Evolutionary conservation across 805 yeast genomes (phyloP).

Genomic region (Starmerella stigmatis): DNA sequence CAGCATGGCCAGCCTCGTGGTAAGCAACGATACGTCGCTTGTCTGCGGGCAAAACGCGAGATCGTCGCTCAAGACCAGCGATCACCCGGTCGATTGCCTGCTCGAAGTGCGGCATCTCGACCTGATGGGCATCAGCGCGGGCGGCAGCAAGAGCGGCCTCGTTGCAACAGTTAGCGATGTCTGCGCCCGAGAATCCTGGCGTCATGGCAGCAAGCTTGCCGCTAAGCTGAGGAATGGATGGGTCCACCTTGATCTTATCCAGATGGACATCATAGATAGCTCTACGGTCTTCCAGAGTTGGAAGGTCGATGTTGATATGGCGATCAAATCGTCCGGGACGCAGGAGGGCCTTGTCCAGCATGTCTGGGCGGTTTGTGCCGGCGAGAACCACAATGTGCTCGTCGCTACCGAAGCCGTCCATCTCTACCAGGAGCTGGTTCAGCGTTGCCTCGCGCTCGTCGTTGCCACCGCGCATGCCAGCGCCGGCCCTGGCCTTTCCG

Average conservation of each 20-base stretch:
- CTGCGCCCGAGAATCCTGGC: slow-evolving; percentile 95
- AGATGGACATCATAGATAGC: slow-evolving; percentile 77
- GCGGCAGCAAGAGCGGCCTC: slow-evolving; percentile 94
- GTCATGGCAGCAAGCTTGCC: slow-evolving; percentile 85
- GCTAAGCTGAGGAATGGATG: slow-evolving; percentile 51
- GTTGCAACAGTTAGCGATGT: slow-evolving; percentile 87
- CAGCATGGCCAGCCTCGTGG: slow-evolving; percentile 96
- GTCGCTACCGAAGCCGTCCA: slow-evolving; percentile 85
- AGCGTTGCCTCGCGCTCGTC: slow-evolving; percentile 91
- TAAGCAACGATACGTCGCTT: slow-evolving; percentile 82
- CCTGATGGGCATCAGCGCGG: slow-evolving; percentile 52
- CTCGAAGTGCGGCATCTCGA: slow-evolving; percentile 68
- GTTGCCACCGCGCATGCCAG: slow-evolving; percentile 57
- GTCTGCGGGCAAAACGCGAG: slow-evolving; percentile 63
- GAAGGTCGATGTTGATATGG: slow-evolving; percentile 74
- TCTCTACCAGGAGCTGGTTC: slow-evolving; percentile 84
- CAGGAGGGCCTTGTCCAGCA: slow-evolving; percentile 75
- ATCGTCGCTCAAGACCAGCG: slow-evolving; percentile 85
- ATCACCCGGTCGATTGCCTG: slow-evolving; percentile 88
- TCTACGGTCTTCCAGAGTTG: slow-evolving; percentile 82
- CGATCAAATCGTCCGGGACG: slow-evolving; percentile 95
- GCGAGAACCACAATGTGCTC: slow-evolving; percentile 91
- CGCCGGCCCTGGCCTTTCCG: slow-evolving; percentile 62
- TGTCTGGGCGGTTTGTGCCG: slow-evolving; percentile 90
- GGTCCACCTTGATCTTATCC: slow-evolving; percentile 40